These are phyloP conservation scores for Penicillium tannophilum DNA, from an alignment of 495 filamentous ascomycete species.

Conservation along the genomic window DNA sequence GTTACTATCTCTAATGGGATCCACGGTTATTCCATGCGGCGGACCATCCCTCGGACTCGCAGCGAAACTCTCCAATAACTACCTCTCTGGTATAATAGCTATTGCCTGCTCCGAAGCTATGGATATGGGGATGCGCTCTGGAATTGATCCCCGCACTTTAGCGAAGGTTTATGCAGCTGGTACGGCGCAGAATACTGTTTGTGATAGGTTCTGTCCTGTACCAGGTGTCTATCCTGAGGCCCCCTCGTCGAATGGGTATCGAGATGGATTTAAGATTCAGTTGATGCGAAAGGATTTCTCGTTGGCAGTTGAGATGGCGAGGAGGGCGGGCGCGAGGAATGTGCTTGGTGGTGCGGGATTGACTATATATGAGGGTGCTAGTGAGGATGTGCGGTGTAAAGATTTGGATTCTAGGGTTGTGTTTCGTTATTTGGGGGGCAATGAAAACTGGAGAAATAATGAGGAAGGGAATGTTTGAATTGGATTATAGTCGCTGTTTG, in stretches of 20 bases:
- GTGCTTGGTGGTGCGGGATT: conserved; percentile 44
- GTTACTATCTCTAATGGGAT: conserved; percentile 31
- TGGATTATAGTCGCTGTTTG: no score
- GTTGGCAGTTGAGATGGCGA: conserved; percentile 50
- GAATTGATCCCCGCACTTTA: conserved; percentile 50
- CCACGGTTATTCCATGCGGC: conserved; percentile 52
- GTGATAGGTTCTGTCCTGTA: conserved; percentile 53
- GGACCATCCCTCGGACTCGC: conserved; percentile 51
- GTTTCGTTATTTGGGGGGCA: conserved; percentile 52
- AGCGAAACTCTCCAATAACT: conserved; percentile 59
- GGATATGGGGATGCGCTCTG: conserved; percentile 56
- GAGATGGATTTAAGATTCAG: conserved; percentile 53
- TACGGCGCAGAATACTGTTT: conserved; percentile 53
- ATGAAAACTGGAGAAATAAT: conserved; percentile 45
- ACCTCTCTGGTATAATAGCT: conserved; percentile 54
- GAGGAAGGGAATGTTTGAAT: not conserved
- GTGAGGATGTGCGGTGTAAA: conserved; percentile 44
- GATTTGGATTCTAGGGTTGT: conserved; percentile 56
- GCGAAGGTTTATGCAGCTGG: conserved; percentile 50
- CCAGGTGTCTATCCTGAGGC: conserved; percentile 52
- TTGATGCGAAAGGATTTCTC: conserved; percentile 58
- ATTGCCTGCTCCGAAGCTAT: conserved; percentile 56
- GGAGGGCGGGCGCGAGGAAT: conserved; percentile 43
- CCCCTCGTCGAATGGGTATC: conserved; percentile 49
- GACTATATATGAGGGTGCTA: conserved; percentile 49